Evolutionary conservation across 306 rosid genomes (phyloP), one percentile per base, ranked within the genome.

Genomic region (Notholithocarpus densiflorus): DNA sequence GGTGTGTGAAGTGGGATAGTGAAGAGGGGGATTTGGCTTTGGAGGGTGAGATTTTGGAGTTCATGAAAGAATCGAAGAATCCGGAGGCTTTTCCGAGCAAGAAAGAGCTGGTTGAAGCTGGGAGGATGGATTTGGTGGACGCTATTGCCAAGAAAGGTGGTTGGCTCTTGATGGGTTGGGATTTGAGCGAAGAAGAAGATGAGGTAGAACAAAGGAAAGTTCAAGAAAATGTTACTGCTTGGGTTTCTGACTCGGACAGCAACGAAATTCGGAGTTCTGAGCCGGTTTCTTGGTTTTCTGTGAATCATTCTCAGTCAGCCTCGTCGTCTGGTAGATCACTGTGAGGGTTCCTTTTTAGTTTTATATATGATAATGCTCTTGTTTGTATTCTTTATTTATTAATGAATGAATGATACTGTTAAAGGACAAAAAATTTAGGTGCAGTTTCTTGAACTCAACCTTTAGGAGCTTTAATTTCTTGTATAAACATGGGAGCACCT

Each of bases 101-200:
- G 86, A 87, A 82, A 60, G 94, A 96, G 69, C 66, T 96, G 80
- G 68, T 93, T 83, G 91, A 85, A 24, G 88, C 88, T 31, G 99
- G 99, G 56, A 89, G 98, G 87, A 34, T 45, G 69, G 98, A 96
- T 85, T 93, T 96, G 84, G 98, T 60, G 37, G 89, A 89, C 1
- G 98, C 90, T 32, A 90, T 96, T 56, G 83, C 26, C 2, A 79
- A 73, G 20, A 83, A 75, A 88, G 99, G 98, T 55, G 98, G 98
- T 3, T 96, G 98, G 98, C 92, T 96, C 73, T 84, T 91, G n/a
- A 74, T 86, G 37, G 98, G 98, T 54, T 96, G 98, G 99, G 87
- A 90, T 88, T 80, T 79, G 83, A 80, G 84, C 77, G 82, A 78
- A 10, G 84, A 82, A 24, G 87, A 77, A 1, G 75, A 72, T 60